A percentile compares a stretch with the other conserved stretches of the same genome.
Conservation (phyloP, 139 green algal genomes). For the Tetraselmis chui region DNA sequence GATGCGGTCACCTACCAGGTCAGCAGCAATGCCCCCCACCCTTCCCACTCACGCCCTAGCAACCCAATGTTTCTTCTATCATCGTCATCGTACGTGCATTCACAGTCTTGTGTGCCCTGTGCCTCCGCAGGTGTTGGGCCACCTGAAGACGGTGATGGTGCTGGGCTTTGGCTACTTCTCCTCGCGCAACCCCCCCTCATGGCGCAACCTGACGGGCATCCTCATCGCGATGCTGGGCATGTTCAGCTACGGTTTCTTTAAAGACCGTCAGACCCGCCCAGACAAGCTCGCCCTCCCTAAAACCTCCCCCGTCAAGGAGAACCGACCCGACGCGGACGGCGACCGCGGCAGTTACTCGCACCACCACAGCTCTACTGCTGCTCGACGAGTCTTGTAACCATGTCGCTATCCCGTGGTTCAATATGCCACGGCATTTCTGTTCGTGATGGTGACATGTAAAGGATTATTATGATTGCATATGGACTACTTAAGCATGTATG, state of each 20-base stretch:
- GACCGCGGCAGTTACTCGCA: background rate
- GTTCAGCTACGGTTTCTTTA: slow-evolving; percentile 23
- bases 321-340: background rate
- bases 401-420: too few relatives aligned
- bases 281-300: background rate
- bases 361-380: too few relatives aligned
- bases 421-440: too few relatives aligned
- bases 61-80: too few relatives aligned
- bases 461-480: too few relatives aligned
- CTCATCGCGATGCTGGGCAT: slow-evolving; percentile 35
- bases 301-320: background rate
- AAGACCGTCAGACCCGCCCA: background rate
- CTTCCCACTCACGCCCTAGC: background rate
- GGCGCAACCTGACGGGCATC: slow-evolving; percentile 31
- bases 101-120: background rate
- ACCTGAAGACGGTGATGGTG: slow-evolving; percentile 46
- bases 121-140: slow-evolving; percentile 30
- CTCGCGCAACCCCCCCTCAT: background rate
- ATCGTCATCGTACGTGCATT: too few relatives aligned
- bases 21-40: background rate
- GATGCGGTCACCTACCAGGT: slow-evolving; percentile 35
- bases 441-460: too few relatives aligned
- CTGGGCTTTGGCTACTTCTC: slow-evolving; percentile 30
- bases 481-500: too few relatives aligned
- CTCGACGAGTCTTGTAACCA: too few relatives aligned